These are phyloP conservation scores for Cyanidioschyzon merolae DNA, from an alignment of 23 red algal species.

Conservation along the genomic window DNA sequence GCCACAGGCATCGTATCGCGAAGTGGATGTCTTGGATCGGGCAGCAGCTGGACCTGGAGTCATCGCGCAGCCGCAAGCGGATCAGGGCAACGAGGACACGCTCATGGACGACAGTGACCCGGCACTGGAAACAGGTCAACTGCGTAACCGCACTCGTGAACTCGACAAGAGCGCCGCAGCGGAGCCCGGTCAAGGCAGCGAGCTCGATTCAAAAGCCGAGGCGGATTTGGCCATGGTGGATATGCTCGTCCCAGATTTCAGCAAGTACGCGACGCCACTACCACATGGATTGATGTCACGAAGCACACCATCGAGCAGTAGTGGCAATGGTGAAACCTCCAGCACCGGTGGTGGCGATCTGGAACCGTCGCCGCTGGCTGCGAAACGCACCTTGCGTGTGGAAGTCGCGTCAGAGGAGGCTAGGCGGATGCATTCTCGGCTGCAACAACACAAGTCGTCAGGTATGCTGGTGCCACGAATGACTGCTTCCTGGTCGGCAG, in stretches of 20 bases:
- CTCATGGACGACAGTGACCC: background rate
- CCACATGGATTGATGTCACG: background rate
- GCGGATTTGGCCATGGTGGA: background rate
- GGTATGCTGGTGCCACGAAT: background rate
- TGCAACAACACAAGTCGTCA: background rate
- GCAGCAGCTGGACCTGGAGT: background rate
- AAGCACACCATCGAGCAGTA: background rate
- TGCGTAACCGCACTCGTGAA: background rate
- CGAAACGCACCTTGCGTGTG: background rate
- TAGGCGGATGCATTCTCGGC: background rate
- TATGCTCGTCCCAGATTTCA: background rate
- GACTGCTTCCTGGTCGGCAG: background rate
- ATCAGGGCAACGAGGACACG: background rate
- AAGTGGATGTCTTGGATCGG: background rate
- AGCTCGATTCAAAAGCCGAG: no score
- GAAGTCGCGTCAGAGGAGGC: background rate
- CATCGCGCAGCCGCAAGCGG: background rate
- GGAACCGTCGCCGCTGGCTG: background rate
- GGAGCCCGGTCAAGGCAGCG: background rate
- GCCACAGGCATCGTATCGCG: background rate
- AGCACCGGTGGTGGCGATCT: constrained; percentile 1
- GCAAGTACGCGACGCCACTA: constrained; percentile 12
- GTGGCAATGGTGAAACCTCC: background rate
- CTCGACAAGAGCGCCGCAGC: background rate
- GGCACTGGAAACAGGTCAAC: background rate